Base-by-base conservation (phyloP, 2,329 filamentous ascomycete genomes). In the Cladophialophora psammophila region DNA sequence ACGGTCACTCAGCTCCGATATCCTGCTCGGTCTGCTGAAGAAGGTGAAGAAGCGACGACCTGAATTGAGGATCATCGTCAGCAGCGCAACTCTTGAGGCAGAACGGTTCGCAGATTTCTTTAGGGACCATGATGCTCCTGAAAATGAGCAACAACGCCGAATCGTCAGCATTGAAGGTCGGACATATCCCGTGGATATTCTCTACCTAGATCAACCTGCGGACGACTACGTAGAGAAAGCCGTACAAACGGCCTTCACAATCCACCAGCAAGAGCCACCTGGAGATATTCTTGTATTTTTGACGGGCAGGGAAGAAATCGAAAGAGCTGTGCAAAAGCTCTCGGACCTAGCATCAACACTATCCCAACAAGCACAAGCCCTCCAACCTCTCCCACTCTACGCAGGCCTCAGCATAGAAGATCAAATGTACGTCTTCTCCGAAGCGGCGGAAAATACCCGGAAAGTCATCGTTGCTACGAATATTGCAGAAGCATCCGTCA, bases 391-490 rank as follows among this genome's bases (percentile, higher is more conserved):
- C 8, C 94, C 94, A 1, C 85, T 98, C 0, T 98, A 96, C 76
- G 93, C 95, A 4, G 95, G 94, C 1, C 85, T 98, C 5, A 88
- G 93, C 1, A 93, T 91, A 8, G 94, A 97, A 71, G 90, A 97
- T 75, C 95, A 98, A 76, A 94, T 97, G 88, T 94, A 94, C 71
- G 91, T 98, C 48, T 98, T 98, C 76, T 93, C 97, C 73, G 88
- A 91, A 62, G 83, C 93, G 1, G 88, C 92, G 0, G 89, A 92
- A 68, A 90, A 94, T 66, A 94, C 90, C 1, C 87, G 95, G 50
- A 98, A 98, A 76, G 91, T 97, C 45, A 91, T 99, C 40, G 90
- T 97, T 71, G 91, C 92, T 3, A 98, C 95, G 66, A 98, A 98
- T 76, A 97, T 98, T 71, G 93, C 95, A 12, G 95, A 99, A 81